phyloP scores from a whole-genome alignment of 768 basidiomycete genomes.

The Suillus fuscotomentosus region DNA sequence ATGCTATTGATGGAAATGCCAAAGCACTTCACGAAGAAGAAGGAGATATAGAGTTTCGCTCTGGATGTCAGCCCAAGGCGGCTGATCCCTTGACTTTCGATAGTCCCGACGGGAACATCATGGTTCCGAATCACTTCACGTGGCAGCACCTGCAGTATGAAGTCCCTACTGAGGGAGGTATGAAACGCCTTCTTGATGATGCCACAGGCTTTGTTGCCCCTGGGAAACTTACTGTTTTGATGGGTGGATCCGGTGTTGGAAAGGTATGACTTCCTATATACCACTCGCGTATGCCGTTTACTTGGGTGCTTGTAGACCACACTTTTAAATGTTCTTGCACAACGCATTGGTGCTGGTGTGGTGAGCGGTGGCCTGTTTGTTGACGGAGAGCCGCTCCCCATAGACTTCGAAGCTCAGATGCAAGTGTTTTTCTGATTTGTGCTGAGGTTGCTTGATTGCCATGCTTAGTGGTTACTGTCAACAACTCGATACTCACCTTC shows the following conservation, averaged over 20 bases:
- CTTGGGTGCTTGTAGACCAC: constrained; percentile 39
- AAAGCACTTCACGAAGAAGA: constrained; percentile 33
- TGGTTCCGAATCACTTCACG: constrained; percentile 64
- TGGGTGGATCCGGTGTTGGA: constrained; percentile 62
- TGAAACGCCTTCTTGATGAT: constrained; percentile 60
- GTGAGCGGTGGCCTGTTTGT: constrained; percentile 51
- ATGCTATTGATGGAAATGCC: constrained; percentile 14
- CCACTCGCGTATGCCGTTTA: neutral
- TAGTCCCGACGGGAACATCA: constrained; percentile 35
- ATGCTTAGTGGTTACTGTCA: constrained; percentile 67
- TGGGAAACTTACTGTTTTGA: constrained; percentile 75
- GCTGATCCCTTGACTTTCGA: constrained; percentile 15
- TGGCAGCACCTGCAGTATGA: constrained; percentile 74
- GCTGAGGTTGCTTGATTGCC: constrained; percentile 5
- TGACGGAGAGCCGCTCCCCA: constrained; percentile 48
- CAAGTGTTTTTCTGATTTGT: constrained; percentile 21
- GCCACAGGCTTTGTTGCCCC: constrained; percentile 80
- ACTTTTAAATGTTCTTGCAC: constrained; percentile 51
- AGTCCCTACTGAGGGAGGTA: constrained; percentile 36
- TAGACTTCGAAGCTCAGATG: constrained; percentile 62
- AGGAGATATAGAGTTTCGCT: constrained; percentile 15
- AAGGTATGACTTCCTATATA: constrained; percentile 24
- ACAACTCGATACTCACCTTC: constrained; percentile 76
- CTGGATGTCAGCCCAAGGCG: neutral
- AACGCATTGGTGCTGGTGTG: constrained; percentile 44